A percentile compares a stretch with the other conserved stretches of the same genome.
phyloP scores from a whole-genome alignment of 495 filamentous ascomycete genomes.

The Penicillium alfredii region DNA sequence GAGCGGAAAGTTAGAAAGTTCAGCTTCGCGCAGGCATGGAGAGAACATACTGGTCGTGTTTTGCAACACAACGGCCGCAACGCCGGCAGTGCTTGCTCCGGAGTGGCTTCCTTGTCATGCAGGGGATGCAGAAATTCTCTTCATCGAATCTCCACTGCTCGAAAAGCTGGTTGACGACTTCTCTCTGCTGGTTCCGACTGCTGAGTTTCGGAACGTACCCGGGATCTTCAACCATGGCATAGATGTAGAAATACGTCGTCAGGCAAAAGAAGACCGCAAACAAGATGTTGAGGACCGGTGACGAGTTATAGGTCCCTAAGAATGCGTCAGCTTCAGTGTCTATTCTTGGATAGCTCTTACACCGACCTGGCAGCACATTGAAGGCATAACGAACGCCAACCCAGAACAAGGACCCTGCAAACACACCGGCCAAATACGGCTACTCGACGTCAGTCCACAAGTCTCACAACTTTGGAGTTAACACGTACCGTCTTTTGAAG shows the following conservation, averaged over 20 bases:
- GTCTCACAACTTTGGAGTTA: not conserved
- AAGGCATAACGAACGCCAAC: constrained; percentile 71
- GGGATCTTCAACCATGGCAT: constrained; percentile 81
- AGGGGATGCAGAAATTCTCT: constrained; percentile 84
- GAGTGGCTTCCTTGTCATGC: constrained; percentile 87
- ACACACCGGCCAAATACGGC: constrained; percentile 91
- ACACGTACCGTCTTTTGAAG: constrained; percentile 76
- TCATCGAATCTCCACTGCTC: constrained; percentile 85
- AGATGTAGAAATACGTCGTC: constrained; percentile 78
- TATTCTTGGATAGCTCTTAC: constrained; percentile 4
- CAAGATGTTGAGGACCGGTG: constrained; percentile 65
- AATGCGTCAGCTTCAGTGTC: constrained; percentile 5
- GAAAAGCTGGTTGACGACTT: constrained; percentile 78
- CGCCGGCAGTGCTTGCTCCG: constrained; percentile 92
- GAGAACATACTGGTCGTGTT: constrained; percentile 83
- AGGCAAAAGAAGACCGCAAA: constrained; percentile 60
- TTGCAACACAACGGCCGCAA: constrained; percentile 88
- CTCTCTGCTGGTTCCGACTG: constrained; percentile 81
- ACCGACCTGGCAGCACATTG: constrained; percentile 62
- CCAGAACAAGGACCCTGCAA: constrained; percentile 81
- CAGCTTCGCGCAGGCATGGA: not conserved
- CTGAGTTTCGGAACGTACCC: constrained; percentile 91
- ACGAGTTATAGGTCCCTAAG: constrained; percentile 56
- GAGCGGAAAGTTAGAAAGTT: constrained; percentile 32
- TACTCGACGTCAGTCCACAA: constrained; percentile 22